Evolutionary conservation across 139 green algal genomes (phyloP), one percentile per base, ranked within the genome.

Genomic region (Chlorella ohadii): DNA sequence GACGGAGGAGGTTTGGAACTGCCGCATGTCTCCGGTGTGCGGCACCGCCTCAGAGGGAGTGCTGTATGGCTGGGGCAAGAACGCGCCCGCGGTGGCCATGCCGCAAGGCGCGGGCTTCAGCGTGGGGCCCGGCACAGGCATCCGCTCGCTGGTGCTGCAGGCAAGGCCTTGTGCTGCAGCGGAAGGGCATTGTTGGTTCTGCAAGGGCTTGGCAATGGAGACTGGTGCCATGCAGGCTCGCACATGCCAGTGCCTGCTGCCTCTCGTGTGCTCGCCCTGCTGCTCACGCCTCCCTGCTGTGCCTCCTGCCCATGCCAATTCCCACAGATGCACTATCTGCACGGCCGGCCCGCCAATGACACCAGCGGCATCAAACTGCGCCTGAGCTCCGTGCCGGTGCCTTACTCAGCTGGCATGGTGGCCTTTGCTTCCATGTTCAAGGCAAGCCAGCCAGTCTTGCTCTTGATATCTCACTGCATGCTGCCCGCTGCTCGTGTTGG

Each of bases 41-140:
- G 71, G 38, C 20, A 66, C 66, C 31, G 72, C 68, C 65, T 56
- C 25, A 36, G 78, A 93, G 74, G 78, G 73, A 7, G 88, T 94
- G 22, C 77, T 94, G 74, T 98, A 97, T 85, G 95, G 95, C 33
- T 98, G 95, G 95, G 95, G 91, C 64, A 93, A 92, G 57, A 93
- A 96, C 56, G 95, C 95, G 3, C 90, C 90, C 0, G 74, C 87
- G n/a, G 82, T 97, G 79, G 33, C 79, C 15, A 83, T 96, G 20
- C 95, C 95, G 0, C 33, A 92, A 17, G 93, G 92, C 16, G 90
- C 93, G 2, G 95, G 92, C 17, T 97, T 94, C 83, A 86, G 75
- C 22, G 91, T 97, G 25, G 93, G 93, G 31, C 67, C 79, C 3
- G 79, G 79, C 22, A 91, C 89, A 20, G 85, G 79, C 31, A 91